Conservation (phyloP, 768 basidiomycete genomes). For the Coprinellus aureogranulatus region DNA sequence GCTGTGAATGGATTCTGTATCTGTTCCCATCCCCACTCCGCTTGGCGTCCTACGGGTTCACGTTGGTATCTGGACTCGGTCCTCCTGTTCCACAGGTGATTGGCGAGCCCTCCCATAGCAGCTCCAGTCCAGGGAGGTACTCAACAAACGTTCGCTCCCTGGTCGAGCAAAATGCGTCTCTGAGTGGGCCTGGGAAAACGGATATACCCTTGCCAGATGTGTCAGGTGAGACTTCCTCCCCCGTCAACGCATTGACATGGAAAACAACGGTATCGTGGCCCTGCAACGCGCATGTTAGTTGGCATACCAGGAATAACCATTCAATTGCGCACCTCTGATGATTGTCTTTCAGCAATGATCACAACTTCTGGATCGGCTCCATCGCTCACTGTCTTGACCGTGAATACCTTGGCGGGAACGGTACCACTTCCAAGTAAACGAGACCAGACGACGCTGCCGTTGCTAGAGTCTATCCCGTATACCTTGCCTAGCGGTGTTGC, state of each 20-base stretch:
- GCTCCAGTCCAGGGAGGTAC: too few relatives aligned
- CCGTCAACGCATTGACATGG: slow-evolving; percentile 76
- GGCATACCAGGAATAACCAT: slow-evolving; percentile 1
- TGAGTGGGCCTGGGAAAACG: too few relatives aligned
- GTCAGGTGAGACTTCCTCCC: slow-evolving; percentile 51
- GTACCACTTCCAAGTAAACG: slow-evolving; percentile 68
- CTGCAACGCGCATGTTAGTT: slow-evolving; percentile 31
- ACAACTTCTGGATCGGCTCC: slow-evolving; percentile 57
- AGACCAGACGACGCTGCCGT: slow-evolving; percentile 78
- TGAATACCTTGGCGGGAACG: slow-evolving; percentile 60
- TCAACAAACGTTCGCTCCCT: slow-evolving; percentile 71
- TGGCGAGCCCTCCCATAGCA: slow-evolving; percentile 66
- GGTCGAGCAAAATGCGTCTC: too few relatives aligned
- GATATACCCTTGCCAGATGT: slow-evolving; percentile 52
- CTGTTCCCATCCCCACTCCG: slow-evolving; percentile 61
- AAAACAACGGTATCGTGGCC: slow-evolving; percentile 67
- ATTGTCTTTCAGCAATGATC: slow-evolving; percentile 58
- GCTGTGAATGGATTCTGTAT: slow-evolving; percentile 20
- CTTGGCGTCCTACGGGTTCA: slow-evolving; percentile 20
- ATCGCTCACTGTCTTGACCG: slow-evolving; percentile 46
- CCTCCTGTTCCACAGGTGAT: slow-evolving; percentile 48
- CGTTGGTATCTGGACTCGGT: slow-evolving; percentile 22
- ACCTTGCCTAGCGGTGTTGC: slow-evolving; percentile 73
- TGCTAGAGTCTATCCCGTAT: slow-evolving; percentile 78
- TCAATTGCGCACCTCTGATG: slow-evolving; percentile 53